Base-by-base conservation (phyloP, 2,329 filamentous ascomycete genomes). In the Westerdykella ornata region DNA sequence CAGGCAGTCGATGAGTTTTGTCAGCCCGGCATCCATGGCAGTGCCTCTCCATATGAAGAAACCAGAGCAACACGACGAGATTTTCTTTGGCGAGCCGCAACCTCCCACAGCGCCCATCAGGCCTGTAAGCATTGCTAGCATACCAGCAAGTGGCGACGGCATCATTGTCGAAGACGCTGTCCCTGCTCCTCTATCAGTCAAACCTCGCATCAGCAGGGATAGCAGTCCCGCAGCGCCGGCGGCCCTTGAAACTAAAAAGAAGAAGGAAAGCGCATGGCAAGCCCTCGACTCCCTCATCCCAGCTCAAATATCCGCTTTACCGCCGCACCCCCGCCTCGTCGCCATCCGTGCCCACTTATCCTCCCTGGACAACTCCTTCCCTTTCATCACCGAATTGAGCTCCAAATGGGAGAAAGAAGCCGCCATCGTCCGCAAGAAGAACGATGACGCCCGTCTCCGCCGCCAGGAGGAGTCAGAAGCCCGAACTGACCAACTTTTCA, bases 401-500 rank as follows among this genome's bases (percentile, higher is more conserved):
- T 53, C 43, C 11, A 38, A 62, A 4, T 78, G 72, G 73, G 74
- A 77, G 49, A 57, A 59, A 35, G 56, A 67, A 3, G 69, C 71
- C 12, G 64, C 69, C 37, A 52, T 57, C 22, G 66, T 61, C 5
- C 72, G 73, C 26, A 63, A 66, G 22, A 65, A 68, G 42, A 56
- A 74, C 26, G 74, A 76, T 8, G 62, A 62, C 18, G 72, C 74
- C 30, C 72, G 74, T 3, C 65, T 66, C 43, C 59, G 59, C 39
- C 72, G 76, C 12, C 72, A 75, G 53, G 70, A 74, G 41, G 70
- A 75, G 46, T 73, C 69, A 2, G 74, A 78, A 49, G 62, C 60
- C n/a, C 66, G 69, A 36, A 75, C 75, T 22, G 73, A 78, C 47
- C 66, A 68, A 1, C 63, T 78, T 1, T 79, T 77, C 60, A 72